phyloP scores from a whole-genome alignment of 2,329 filamentous ascomycete species.

The Pseudogymnoascus sp. region DNA sequence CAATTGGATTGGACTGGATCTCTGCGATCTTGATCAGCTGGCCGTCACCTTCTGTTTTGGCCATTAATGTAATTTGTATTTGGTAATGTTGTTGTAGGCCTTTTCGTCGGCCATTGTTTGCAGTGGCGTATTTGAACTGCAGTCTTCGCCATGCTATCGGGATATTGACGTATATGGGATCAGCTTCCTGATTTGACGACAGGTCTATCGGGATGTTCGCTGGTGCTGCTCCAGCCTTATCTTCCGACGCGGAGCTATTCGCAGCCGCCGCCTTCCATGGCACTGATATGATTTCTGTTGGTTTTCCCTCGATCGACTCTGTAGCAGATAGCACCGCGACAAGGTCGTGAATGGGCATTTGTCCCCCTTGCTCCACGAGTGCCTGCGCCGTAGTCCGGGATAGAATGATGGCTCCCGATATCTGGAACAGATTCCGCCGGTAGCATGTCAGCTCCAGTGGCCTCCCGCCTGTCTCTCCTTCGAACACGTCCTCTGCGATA shows the following conservation, averaged over 20 bases:
- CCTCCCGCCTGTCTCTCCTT: slow-evolving; percentile 39
- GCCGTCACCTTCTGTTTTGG: slow-evolving; percentile 56
- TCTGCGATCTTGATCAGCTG: slow-evolving; percentile 71
- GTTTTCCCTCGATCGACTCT: slow-evolving; percentile 86
- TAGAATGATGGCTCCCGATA: slow-evolving; percentile 76
- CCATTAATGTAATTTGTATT: slow-evolving; percentile 75
- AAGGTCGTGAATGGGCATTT: slow-evolving; percentile 67
- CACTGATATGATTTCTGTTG: slow-evolving; percentile 90
- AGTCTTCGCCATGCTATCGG: slow-evolving; percentile 88
- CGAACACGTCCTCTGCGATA: slow-evolving; percentile 72
- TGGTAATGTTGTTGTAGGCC: slow-evolving; percentile 93
- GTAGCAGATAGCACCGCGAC: slow-evolving; percentile 76
- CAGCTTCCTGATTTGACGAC: slow-evolving; percentile 56
- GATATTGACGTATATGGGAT: slow-evolving; percentile 69
- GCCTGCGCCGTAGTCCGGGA: slow-evolving; percentile 63
- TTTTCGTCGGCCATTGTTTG: slow-evolving; percentile 90
- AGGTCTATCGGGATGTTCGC: slow-evolving; percentile 48
- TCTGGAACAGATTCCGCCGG: slow-evolving; percentile 88
- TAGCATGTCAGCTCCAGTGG: slow-evolving; percentile 88
- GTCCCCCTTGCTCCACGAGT: slow-evolving; percentile 69
- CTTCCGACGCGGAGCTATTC: slow-evolving; percentile 19
- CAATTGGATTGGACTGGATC: slow-evolving; percentile 84
- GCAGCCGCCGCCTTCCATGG: slow-evolving; percentile 67
- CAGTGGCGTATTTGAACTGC: slow-evolving; percentile 93
- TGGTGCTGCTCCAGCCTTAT: slow-evolving; percentile 41